Percentiles rank a stretch among this genome's conserved stretches.
phyloP scores from a whole-genome alignment of 495 filamentous ascomycete species.

The Aspergillus baeticus region DNA sequence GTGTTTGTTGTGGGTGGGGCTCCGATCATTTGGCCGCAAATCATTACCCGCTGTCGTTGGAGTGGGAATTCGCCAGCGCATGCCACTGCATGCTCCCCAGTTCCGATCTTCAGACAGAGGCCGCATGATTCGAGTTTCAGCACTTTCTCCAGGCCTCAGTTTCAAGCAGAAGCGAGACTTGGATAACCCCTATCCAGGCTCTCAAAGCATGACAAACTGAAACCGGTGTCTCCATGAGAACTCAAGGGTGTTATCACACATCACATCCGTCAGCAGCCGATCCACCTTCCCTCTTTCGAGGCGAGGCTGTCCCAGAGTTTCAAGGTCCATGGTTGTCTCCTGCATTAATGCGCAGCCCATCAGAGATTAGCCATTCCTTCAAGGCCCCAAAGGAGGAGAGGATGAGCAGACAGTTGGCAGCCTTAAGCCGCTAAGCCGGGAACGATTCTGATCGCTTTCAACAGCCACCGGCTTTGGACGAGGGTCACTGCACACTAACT shows the following conservation, averaged over 20 bases:
- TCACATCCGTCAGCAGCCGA: neutral
- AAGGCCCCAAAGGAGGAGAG: neutral
- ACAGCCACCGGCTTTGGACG: conserved; percentile 2
- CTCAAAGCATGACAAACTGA: neutral
- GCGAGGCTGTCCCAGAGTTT: conserved; percentile 7
- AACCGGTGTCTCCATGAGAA: neutral
- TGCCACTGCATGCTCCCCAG: conserved; percentile 13
- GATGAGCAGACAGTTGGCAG: conserved; percentile 9
- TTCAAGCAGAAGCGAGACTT: neutral
- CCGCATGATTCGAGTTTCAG: conserved; percentile 12
- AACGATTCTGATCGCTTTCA: conserved; percentile 5
- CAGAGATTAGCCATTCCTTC: conserved; percentile 6
- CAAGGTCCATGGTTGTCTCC: neutral
- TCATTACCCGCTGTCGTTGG: conserved; percentile 25
- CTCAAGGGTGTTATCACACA: neutral
- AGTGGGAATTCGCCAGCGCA: conserved; percentile 16
- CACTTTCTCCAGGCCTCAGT: neutral
- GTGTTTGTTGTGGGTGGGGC: conserved; percentile 15
- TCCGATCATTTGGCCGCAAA: conserved; percentile 23
- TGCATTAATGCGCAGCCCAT: conserved; percentile 3
- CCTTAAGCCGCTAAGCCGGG: conserved; percentile 14
- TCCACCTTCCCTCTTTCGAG: conserved; percentile 13
- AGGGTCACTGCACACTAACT: neutral
- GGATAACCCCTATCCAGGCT: neutral
- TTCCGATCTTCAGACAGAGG: conserved; percentile 18